phyloP scores from a whole-genome alignment of 2,329 filamentous ascomycete genomes.

The Huntiella moniliformis region DNA sequence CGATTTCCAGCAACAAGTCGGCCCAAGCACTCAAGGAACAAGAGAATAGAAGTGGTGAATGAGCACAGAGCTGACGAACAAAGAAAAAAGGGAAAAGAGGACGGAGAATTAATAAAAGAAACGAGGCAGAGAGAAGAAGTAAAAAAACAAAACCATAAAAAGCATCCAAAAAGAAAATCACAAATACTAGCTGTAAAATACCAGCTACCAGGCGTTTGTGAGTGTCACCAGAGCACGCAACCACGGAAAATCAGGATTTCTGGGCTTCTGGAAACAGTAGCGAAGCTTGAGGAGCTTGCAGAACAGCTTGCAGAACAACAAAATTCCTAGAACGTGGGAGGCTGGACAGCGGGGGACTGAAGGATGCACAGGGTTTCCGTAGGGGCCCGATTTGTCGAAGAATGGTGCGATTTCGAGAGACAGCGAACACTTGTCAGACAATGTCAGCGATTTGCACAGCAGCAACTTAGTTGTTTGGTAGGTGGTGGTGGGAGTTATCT shows the following conservation, averaged over 20 bases:
- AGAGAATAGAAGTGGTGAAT: no score
- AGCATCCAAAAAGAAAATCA: constrained; percentile 1
- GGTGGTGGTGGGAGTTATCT: no score
- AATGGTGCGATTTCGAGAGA: not conserved
- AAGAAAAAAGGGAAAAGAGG: no score
- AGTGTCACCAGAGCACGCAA: not conserved
- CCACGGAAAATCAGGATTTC: not conserved
- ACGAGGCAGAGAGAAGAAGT: not conserved
- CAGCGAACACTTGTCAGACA: not conserved
- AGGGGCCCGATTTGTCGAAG: not conserved
- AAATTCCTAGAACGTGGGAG: no score
- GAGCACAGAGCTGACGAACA: no score
- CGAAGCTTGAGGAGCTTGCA: not conserved
- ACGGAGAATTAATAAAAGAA: not conserved
- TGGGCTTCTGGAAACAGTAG: not conserved
- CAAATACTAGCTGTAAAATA: not conserved
- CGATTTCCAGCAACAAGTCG: no score
- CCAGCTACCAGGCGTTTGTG: not conserved
- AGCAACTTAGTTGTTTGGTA: not conserved
- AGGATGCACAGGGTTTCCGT: no score
- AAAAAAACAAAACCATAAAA: not conserved
- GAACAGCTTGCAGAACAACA: no score
- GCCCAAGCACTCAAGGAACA: no score
- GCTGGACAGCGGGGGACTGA: no score
- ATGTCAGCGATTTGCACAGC: not conserved